A percentile compares a stretch with the other conserved stretches of the same genome.
These are phyloP conservation scores for Gossypioides kirkii DNA, from an alignment of 345 rosid species.

Conservation along the genomic window DNA sequence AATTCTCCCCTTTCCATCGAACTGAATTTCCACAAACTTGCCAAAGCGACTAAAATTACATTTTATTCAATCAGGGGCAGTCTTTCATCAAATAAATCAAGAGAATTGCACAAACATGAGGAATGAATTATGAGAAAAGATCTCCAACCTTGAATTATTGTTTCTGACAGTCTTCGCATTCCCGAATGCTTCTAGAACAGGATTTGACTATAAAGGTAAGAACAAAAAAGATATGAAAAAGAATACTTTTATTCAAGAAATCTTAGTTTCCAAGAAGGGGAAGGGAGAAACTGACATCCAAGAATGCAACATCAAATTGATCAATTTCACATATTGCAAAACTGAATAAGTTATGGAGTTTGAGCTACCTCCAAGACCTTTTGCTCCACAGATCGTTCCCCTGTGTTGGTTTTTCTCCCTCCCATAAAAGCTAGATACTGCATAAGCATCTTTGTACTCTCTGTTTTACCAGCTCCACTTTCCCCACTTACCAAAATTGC, in stretches of 20 bases:
- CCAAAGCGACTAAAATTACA: constrained; percentile 83
- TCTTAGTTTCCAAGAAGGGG: not conserved
- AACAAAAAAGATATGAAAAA: constrained; percentile 1
- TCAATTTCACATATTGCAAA: constrained; percentile 11
- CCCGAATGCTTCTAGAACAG: constrained; percentile 98
- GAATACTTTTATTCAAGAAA: not conserved
- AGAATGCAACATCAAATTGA: constrained; percentile 8
- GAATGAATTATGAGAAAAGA: constrained; percentile 11
- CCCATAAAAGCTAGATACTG: constrained; percentile 93
- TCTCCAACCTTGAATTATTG: constrained; percentile 82
- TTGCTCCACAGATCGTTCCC: constrained; percentile 88
- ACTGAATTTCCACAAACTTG: constrained; percentile 96
- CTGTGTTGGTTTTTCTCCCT: constrained; percentile 59
- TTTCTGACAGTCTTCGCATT: constrained; percentile 97
- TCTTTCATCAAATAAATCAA: constrained; percentile 19
- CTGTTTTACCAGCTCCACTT: constrained; percentile 99
- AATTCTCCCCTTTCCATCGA: constrained; percentile 72
- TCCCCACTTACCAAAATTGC: constrained; percentile 96
- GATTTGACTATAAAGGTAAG: constrained; percentile 65
- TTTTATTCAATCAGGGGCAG: constrained; percentile 12
- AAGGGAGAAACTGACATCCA: not conserved
- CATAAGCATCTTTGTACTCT: constrained; percentile 98
- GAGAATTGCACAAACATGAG: constrained; percentile 1
- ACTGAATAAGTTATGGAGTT: not conserved
- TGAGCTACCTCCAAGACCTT: constrained; percentile 81